These are phyloP conservation scores for Dioscorea alata DNA, from an alignment of 106 monocot genomes.

Conservation along the genomic window DNA sequence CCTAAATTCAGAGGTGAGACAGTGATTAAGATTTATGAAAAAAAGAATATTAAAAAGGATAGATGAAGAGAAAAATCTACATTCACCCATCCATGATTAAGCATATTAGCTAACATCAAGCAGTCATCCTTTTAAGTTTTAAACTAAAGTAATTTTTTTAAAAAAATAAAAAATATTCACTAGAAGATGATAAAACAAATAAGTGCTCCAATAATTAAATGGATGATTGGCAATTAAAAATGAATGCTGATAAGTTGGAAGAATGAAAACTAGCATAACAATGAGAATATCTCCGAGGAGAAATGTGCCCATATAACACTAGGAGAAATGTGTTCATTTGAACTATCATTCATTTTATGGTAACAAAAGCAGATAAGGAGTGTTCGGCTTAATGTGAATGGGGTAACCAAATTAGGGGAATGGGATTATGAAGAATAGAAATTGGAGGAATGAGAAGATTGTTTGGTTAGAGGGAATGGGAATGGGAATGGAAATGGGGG, in stretches of 20 bases:
- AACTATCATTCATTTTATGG: too few relatives aligned
- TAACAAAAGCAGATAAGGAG: too few relatives aligned
- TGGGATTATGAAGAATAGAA: too few relatives aligned
- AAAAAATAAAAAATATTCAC: background rate
- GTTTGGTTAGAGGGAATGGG: too few relatives aligned
- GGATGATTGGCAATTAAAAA: background rate
- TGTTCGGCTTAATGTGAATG: too few relatives aligned
- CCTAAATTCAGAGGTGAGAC: too few relatives aligned
- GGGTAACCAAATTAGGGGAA: too few relatives aligned
- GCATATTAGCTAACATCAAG: background rate
- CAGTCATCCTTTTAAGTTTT: background rate
- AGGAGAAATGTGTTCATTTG: too few relatives aligned
- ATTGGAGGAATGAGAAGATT: too few relatives aligned
- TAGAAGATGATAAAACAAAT: background rate
- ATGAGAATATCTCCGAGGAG: background rate
- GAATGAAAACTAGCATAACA: background rate
- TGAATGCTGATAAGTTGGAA: background rate
- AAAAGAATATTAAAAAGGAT: background rate
- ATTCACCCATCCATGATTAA: background rate
- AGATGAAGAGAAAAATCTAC: background rate
- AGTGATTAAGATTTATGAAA: too few relatives aligned
- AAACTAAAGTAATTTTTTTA: background rate
- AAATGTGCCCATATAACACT: too few relatives aligned
- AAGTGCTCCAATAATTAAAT: background rate
- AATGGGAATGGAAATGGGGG: too few relatives aligned